Evolutionary conservation across 2,329 filamentous ascomycete genomes (phyloP), one percentile per base, ranked within the genome.

Genomic region (Akanthomyces lecanii): DNA sequence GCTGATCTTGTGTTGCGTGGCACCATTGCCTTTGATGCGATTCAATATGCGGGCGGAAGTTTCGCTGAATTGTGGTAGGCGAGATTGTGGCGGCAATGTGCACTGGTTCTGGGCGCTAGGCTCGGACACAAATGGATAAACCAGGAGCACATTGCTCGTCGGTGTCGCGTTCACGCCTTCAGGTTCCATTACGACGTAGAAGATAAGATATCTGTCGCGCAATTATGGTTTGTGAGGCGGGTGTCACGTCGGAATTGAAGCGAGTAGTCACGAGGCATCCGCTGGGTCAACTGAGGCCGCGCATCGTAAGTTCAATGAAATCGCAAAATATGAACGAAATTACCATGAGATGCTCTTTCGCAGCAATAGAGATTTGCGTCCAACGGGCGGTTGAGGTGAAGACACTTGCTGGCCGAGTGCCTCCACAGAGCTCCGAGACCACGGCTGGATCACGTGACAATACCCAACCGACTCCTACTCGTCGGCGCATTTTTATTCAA

Each of bases 1-100:
- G 8, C 18, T 14, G 45, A 1, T 23, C 7, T 36, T 11, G 5
- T n/a, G 36, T 2, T 21, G 51, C 21, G 11, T 14, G 21, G 14
- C 40, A 14, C 7, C 14, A 25, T 18, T 44, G 47, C 25, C 6
- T 16, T 62, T 66, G 25, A 67, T 61, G 44, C 66, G 63, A 45
- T 63, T 60, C 42, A 67, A 51, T 56, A 67, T 67, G 14, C 54
- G 36, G 18, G 66, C 58, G 2, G 66, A 64, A 4, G 61, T 36
- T 44, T 51, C 33, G 25, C 56, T 66, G 61, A 67, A 67, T 48
- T 66, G 66, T 14, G 62, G 58, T 14, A 42, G 58, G 44, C 42
- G 60, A 23, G 23, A 28, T 5, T 55, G 25, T 21, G 42, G 51
- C 8, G 58, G 50, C 23, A 33, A 42, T 8, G 60, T 45, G 23